Conservation (phyloP, 176 grass and related monocot genomes). For the Rhynchospora breviuscula region DNA sequence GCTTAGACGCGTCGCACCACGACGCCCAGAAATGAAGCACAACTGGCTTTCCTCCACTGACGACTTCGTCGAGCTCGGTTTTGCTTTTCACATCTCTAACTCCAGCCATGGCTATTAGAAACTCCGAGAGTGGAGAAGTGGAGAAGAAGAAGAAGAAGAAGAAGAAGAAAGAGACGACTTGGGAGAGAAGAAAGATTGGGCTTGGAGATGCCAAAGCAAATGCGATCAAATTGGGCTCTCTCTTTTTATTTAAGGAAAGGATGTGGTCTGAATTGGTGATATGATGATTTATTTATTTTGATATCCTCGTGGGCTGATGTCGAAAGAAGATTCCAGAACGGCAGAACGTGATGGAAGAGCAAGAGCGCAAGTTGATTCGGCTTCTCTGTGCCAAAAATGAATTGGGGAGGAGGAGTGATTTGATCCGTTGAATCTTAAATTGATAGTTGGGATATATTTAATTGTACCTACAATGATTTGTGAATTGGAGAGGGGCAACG, state of each 20-base stretch:
- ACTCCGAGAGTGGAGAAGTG: background rate
- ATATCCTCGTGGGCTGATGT: slow-evolving; percentile 18
- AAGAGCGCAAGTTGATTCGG: background rate
- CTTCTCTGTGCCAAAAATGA: background rate
- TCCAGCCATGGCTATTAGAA: background rate
- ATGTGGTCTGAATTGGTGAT: background rate
- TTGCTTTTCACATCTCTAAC: slow-evolving; percentile 62
- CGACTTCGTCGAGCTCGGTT: slow-evolving; percentile 67
- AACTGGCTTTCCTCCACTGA: slow-evolving; percentile 37
- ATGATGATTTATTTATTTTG: no score
- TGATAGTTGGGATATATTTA: background rate
- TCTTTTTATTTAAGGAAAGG: background rate
- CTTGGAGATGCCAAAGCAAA: background rate
- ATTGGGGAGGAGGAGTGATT: background rate
- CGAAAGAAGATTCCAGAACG: slow-evolving; percentile 52
- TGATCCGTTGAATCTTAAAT: background rate
- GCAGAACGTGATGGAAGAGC: slow-evolving; percentile 14
- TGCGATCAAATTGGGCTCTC: background rate
- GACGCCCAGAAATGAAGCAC: slow-evolving; percentile 87
- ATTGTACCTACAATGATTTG: background rate
- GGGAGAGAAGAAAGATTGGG: slow-evolving; percentile 5
- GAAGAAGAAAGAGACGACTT: background rate
- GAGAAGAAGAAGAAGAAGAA: background rate
- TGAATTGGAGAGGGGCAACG: background rate
- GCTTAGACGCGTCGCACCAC: slow-evolving; percentile 98